A percentile compares a stretch with the other conserved stretches of the same genome.
Evolutionary conservation across 768 basidiomycete species (phyloP).

Genomic region (Amanita fuliginea): DNA sequence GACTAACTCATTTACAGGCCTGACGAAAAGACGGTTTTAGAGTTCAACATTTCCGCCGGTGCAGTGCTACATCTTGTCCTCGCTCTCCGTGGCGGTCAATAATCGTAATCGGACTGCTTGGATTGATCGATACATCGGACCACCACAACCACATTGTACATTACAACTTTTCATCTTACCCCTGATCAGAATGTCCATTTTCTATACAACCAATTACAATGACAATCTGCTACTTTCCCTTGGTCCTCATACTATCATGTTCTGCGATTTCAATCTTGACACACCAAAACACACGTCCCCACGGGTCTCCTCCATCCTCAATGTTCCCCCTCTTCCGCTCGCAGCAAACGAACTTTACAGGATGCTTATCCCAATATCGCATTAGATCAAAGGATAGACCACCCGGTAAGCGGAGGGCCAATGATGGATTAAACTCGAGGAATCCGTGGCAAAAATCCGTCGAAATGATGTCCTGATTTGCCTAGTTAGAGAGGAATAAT

Average conservation of each 20-base stretch:
- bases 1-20: conserved; percentile 35
- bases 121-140: not conserved
- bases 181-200: not conserved
- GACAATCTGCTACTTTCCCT: not conserved
- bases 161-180: not conserved
- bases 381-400: conserved; percentile 76
- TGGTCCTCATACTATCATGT: not conserved
- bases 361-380: conserved; percentile 91
- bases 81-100: conserved; percentile 83
- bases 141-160: not conserved
- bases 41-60: conserved; percentile 77
- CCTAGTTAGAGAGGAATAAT: not conserved
- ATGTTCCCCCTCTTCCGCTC: conserved; percentile 23
- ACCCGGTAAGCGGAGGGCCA: conserved; percentile 68
- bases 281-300: conserved; percentile 45
- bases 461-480: conserved; percentile 52
- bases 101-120: conserved; percentile 13
- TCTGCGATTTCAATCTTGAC: conserved; percentile 34
- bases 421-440: conserved; percentile 54
- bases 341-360: conserved; percentile 81
- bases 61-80: conserved; percentile 90
- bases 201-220: not conserved
- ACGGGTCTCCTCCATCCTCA: conserved; percentile 19
- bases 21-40: conserved; percentile 85
- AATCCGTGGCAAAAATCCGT: conserved; percentile 87